A percentile compares a stretch with the other conserved stretches of the same genome.
Evolutionary conservation across 352 stramenopile species (phyloP).

Genomic region (Globisporangium recalcitrans): DNA sequence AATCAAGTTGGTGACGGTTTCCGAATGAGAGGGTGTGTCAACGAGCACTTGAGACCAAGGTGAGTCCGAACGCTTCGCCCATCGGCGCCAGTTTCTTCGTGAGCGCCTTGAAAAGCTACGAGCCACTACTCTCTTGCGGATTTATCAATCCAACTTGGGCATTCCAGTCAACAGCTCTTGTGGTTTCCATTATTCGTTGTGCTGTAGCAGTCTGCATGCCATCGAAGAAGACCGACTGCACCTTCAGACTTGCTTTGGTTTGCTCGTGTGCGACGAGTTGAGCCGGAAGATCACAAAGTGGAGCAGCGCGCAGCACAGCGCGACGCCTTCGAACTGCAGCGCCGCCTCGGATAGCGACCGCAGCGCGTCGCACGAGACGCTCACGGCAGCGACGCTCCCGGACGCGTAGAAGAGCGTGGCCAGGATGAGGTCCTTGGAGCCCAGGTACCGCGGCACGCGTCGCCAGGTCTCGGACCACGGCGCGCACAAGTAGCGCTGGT

Average conservation of each 20-base stretch:
- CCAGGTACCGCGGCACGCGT: conserved; percentile 45
- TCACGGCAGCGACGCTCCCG: conserved; percentile 34
- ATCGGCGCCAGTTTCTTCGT: not conserved
- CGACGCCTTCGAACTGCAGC: conserved; percentile 39
- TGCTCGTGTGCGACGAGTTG: not conserved
- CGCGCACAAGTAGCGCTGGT: conserved; percentile 47
- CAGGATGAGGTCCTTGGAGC: conserved; percentile 58
- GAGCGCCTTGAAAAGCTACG: too few species aligned
- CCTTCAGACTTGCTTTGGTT: not conserved
- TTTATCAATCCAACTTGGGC: too few species aligned
- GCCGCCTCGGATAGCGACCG: conserved; percentile 48
- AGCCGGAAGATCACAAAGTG: conserved; percentile 37
- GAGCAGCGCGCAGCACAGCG: conserved; percentile 33
- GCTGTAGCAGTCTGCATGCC: too few species aligned
- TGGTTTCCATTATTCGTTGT: too few species aligned
- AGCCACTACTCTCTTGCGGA: too few species aligned
- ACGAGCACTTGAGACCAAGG: not conserved
- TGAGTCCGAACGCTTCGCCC: not conserved
- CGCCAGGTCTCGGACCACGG: conserved; percentile 42
- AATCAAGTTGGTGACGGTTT: not conserved
- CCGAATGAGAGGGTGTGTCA: not conserved
- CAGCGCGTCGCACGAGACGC: conserved; percentile 26
- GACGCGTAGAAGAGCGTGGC: conserved; percentile 48
- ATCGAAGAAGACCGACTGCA: too few species aligned
- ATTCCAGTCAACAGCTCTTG: too few species aligned